Conservation (phyloP, 495 filamentous ascomycete genomes). For the Xeromyces bisporus region DNA sequence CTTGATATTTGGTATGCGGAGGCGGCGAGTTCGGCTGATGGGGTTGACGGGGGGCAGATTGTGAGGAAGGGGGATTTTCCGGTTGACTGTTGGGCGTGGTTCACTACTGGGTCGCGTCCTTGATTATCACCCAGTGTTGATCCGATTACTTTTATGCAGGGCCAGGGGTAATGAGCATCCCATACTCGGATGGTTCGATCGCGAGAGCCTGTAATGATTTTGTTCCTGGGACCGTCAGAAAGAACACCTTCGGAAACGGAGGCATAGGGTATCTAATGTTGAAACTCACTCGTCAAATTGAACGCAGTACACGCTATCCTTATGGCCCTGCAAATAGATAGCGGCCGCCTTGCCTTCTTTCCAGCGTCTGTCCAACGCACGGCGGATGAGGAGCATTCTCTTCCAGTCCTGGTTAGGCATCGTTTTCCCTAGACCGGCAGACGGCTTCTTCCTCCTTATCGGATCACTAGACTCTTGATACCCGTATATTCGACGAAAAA, state of each 20-base stretch:
- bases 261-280: background rate
- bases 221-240: too few relatives aligned
- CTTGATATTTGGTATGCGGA: constrained; percentile 16
- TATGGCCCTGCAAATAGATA: constrained; percentile 80
- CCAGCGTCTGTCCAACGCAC: constrained; percentile 65
- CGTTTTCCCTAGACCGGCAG: constrained; percentile 33
- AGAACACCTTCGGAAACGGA: background rate
- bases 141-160: constrained; percentile 67
- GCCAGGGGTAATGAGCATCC: constrained; percentile 68
- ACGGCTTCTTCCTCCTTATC: constrained; percentile 25
- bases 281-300: constrained; percentile 83
- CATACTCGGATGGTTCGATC: constrained; percentile 91
- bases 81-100: constrained; percentile 19
- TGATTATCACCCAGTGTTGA: constrained; percentile 17
- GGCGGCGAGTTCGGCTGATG: constrained; percentile 13
- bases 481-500: constrained; percentile 53
- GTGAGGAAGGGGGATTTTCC: constrained; percentile 30
- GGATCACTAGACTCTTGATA: constrained; percentile 21
- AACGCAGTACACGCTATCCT: constrained; percentile 89
- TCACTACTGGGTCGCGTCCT: constrained; percentile 19
- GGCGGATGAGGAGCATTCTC: constrained; percentile 59
- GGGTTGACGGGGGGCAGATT: constrained; percentile 24
- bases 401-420: constrained; percentile 59
- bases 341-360: constrained; percentile 55
- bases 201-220: constrained; percentile 91